Evolutionary conservation across 2,329 filamentous ascomycete species (phyloP).

Genomic region (Nigrograna mackinnonii): DNA sequence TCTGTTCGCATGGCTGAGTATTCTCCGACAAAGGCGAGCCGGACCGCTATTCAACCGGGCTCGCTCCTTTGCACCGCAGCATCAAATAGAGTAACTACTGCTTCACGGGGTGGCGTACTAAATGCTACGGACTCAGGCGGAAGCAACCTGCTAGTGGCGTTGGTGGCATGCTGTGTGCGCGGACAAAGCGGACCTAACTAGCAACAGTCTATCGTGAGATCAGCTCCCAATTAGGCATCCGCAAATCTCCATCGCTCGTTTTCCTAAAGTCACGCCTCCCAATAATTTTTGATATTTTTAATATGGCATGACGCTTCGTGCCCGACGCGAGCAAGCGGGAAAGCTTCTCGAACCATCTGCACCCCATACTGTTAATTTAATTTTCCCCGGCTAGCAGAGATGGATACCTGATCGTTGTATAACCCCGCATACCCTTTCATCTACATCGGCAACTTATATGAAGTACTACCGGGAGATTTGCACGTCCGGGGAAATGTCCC

Average conservation of each 20-base stretch:
- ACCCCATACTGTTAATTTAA: constrained; percentile 38
- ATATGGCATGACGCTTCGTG: constrained; percentile 6
- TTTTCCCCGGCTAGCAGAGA: constrained; percentile 19
- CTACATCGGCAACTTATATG: constrained; percentile 23
- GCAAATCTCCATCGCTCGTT: constrained; percentile 4
- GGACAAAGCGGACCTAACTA: too few relatives aligned
- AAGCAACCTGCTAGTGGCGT: too few relatives aligned
- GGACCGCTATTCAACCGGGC: too few relatives aligned
- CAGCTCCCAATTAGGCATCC: constrained; percentile 21
- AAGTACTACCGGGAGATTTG: constrained; percentile 34
- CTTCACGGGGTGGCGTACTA: too few relatives aligned
- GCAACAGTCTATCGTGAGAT: constrained; percentile 35
- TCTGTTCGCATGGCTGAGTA: too few relatives aligned
- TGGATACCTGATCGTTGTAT: constrained; percentile 21
- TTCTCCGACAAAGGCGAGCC: too few relatives aligned
- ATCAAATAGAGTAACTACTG: too few relatives aligned
- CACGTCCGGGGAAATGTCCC: constrained; percentile 32
- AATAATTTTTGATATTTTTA: constrained; percentile 14
- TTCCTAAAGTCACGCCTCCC: constrained; percentile 10
- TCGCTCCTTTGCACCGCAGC: too few relatives aligned
- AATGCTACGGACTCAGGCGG: too few relatives aligned
- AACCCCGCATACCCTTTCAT: constrained; percentile 35
- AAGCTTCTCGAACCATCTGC: constrained; percentile 29
- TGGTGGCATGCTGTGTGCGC: too few relatives aligned
- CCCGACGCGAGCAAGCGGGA: constrained; percentile 19